Evolutionary conservation across 257 asterid species (phyloP).

Genomic region (Solanum paucissectum): DNA sequence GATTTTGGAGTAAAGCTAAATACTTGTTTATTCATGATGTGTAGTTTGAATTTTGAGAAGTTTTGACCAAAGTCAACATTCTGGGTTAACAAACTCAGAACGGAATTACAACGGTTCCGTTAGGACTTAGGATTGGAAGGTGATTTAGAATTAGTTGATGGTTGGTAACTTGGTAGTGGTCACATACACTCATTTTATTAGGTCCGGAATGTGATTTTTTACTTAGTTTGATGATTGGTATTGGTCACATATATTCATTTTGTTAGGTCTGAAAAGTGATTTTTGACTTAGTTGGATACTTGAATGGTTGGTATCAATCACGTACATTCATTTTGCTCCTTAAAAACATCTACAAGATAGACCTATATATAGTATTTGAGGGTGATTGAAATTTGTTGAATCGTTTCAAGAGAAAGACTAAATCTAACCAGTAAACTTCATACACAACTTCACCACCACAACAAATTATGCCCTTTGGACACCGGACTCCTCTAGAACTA

Average conservation of each 20-base stretch:
- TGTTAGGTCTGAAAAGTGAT: not conserved
- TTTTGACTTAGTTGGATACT: not conserved
- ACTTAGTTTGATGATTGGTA: not conserved
- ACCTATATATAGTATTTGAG: no score
- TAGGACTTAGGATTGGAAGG: no score
- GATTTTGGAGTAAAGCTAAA: not conserved
- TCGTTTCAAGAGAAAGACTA: no score
- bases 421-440: no score
- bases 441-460: no score
- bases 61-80: not conserved
- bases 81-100: not conserved
- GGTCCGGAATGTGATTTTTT: not conserved
- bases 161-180: no score
- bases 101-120: no score
- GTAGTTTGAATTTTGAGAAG: not conserved
- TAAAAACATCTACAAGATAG: not conserved
- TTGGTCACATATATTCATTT: not conserved
- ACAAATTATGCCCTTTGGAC: not conserved
- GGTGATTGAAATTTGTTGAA: no score
- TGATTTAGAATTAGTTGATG: no score
- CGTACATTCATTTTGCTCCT: no score
- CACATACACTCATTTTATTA: no score
- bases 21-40: not conserved
- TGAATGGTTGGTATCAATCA: no score
- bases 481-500: not conserved